Percentiles rank a stretch among this genome's conserved stretches.
Conservation (phyloP, 805 yeast species). For the Barnettozyma pratensis region DNA sequence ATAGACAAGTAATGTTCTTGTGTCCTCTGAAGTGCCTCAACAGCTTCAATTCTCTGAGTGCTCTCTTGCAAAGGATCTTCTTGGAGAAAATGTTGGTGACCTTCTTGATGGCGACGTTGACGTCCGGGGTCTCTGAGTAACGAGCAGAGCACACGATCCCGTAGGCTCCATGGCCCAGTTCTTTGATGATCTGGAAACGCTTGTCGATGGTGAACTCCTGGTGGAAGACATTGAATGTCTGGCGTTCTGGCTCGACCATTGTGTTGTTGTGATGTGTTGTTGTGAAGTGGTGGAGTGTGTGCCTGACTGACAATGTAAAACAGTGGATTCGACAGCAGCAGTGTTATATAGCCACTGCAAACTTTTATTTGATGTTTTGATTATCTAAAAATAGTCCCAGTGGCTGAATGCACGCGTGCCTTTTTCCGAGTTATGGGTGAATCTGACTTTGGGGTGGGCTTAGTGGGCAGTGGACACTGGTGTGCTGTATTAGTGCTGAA, state of each 20-base stretch:
- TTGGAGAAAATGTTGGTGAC: constrained; percentile 92
- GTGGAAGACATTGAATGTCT: constrained; percentile 62
- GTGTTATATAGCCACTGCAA: too few relatives aligned
- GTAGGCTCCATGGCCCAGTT: constrained; percentile 96
- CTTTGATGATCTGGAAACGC: constrained; percentile 83
- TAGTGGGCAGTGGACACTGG: too few relatives aligned
- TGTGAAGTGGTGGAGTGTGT: not conserved
- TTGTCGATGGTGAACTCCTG: constrained; percentile 92
- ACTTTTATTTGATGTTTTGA: not conserved
- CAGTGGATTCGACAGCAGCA: too few relatives aligned
- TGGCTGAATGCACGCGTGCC: not conserved
- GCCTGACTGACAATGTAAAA: too few relatives aligned
- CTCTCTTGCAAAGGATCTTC: constrained; percentile 86
- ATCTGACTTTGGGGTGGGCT: too few relatives aligned
- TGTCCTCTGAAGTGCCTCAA: constrained; percentile 93
- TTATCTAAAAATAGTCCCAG: not conserved
- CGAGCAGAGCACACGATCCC: constrained; percentile 95
- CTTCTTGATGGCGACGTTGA: constrained; percentile 90
- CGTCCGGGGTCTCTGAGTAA: constrained; percentile 67
- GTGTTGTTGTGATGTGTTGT: not conserved
- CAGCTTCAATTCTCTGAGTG: constrained; percentile 84
- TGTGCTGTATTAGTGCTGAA: too few relatives aligned
- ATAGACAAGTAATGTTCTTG: constrained; percentile 90
- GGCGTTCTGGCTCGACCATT: constrained; percentile 33
- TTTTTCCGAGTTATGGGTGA: too few relatives aligned